Conservation (phyloP, 2,329 filamentous ascomycete genomes). For the Phialophora chinensis region DNA sequence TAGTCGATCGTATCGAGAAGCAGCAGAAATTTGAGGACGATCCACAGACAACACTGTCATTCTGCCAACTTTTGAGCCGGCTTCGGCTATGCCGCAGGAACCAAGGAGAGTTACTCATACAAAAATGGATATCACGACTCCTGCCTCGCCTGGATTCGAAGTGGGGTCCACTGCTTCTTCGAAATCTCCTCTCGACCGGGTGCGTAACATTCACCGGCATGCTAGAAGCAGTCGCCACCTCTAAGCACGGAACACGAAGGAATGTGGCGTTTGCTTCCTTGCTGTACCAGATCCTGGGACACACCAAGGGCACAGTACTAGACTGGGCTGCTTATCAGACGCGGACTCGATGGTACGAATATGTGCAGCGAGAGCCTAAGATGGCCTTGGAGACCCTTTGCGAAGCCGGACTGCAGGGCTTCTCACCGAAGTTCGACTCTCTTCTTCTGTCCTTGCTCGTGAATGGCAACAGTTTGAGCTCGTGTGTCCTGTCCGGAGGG, state of each 20-base stretch:
- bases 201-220: conserved; percentile 52
- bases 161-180: conserved; percentile 45
- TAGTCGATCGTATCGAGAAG: conserved; percentile 48
- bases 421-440: conserved; percentile 25
- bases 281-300: conserved; percentile 38
- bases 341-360: conserved; percentile 40
- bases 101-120: conserved; percentile 51
- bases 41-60: conserved; percentile 44
- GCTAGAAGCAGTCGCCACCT: conserved; percentile 35
- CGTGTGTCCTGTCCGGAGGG: conserved; percentile 13
- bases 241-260: conserved; percentile 24
- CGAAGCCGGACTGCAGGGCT: conserved; percentile 40
- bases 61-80: conserved; percentile 50
- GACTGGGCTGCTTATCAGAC: conserved; percentile 28
- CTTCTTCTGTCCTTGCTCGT: conserved; percentile 20
- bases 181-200: conserved; percentile 53
- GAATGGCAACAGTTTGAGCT: conserved; percentile 13
- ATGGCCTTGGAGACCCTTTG: conserved; percentile 44
- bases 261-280: conserved; percentile 43
- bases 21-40: conserved; percentile 41
- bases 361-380: conserved; percentile 42
- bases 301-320: conserved; percentile 14
- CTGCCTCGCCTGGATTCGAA: conserved; percentile 46
- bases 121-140: conserved; percentile 50
- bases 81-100: conserved; percentile 52